Conservation (phyloP, 2,329 filamentous ascomycete genomes). For the Knoxdaviesia capensis region DNA sequence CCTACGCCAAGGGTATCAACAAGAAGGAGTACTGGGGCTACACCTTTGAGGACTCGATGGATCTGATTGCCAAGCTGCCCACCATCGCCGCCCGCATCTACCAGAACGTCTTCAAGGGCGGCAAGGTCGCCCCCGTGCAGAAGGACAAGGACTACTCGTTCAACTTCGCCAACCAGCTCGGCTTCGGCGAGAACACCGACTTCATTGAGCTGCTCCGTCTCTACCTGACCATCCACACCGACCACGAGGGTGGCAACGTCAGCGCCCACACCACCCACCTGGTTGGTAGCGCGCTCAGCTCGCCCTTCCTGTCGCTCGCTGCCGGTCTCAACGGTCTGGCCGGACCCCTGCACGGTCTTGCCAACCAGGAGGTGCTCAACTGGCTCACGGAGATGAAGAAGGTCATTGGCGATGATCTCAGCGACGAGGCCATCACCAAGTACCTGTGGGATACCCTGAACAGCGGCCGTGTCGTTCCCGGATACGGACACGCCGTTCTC, state of each 20-base stretch:
- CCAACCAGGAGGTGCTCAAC: slow-evolving; percentile 98
- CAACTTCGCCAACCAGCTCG: slow-evolving; percentile 99
- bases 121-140: slow-evolving; percentile 88
- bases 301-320: slow-evolving; percentile 87
- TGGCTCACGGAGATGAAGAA: slow-evolving; percentile 99
- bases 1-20: slow-evolving; percentile 96
- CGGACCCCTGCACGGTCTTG: slow-evolving; percentile 93
- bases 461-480: slow-evolving; percentile 83
- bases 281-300: slow-evolving; percentile 90
- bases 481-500: slow-evolving; percentile 96
- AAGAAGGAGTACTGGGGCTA: slow-evolving; percentile 99
- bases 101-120: slow-evolving; percentile 99
- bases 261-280: slow-evolving; percentile 96
- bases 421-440: slow-evolving; percentile 89
- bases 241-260: slow-evolving; percentile 99
- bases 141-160: slow-evolving; percentile 99
- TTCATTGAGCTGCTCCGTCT: slow-evolving; percentile 97
- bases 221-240: slow-evolving; percentile 98
- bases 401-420: slow-evolving; percentile 77
- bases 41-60: slow-evolving; percentile 99
- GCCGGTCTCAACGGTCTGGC: slow-evolving; percentile 96
- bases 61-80: slow-evolving; percentile 97
- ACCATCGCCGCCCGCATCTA: slow-evolving; percentile 97
- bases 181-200: slow-evolving; percentile 85
- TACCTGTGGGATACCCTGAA: slow-evolving; percentile 99